phyloP scores from a whole-genome alignment of 2,329 filamentous ascomycete species.

The Neopestalotiopsis sp. region DNA sequence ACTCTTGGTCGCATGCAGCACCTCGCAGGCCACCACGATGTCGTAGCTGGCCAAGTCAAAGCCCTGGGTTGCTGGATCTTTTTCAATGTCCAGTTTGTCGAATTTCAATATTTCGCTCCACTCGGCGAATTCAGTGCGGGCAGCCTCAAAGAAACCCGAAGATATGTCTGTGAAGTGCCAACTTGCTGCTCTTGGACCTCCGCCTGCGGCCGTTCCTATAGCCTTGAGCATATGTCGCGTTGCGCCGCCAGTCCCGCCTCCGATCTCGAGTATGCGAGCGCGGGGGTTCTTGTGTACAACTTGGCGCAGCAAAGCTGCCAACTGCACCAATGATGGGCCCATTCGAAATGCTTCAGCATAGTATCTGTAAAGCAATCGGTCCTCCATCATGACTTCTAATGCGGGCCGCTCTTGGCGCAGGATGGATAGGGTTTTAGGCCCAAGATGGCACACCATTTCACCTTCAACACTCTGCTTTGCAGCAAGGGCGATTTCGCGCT shows the following conservation, averaged over 20 bases:
- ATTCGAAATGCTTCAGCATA: neutral
- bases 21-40: neutral
- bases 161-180: neutral
- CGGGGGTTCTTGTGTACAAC: neutral
- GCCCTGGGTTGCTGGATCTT: neutral
- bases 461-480: neutral
- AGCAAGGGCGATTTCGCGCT: too few species aligned
- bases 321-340: too few species aligned
- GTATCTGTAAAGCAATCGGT: neutral
- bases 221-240: neutral
- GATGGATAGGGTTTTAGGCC: neutral
- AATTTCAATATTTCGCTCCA: neutral
- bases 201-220: too few species aligned
- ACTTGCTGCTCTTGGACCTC: too few species aligned
- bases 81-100: neutral
- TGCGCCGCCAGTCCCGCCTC: neutral
- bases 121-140: neutral
- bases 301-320: neutral
- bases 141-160: neutral
- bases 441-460: neutral
- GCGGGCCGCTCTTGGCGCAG: neutral
- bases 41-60: neutral
- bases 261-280: neutral
- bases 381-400: neutral
- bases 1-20: neutral